phyloP scores from a whole-genome alignment of 495 filamentous ascomycete species.

The Durotheca rogersii region DNA sequence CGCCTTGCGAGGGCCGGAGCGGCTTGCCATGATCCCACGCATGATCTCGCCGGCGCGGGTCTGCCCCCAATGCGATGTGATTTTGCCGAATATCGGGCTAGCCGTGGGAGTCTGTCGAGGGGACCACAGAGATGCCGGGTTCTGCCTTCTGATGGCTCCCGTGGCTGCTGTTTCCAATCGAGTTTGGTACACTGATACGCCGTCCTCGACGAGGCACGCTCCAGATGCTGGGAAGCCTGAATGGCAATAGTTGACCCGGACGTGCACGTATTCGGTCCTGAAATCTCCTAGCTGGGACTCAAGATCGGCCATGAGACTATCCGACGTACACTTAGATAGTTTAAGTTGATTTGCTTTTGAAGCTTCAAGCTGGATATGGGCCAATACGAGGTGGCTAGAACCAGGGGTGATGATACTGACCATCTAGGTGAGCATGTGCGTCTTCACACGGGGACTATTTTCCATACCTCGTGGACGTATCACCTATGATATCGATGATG shows the following conservation, averaged over 20 bases:
- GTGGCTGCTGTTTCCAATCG: constrained; percentile 45
- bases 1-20: background rate
- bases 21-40: constrained; percentile 33
- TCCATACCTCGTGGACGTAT: constrained; percentile 20
- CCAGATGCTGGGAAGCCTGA: constrained; percentile 45
- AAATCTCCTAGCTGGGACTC: constrained; percentile 49
- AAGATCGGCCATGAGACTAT: constrained; percentile 53
- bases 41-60: constrained; percentile 43
- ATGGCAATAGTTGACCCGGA: constrained; percentile 49
- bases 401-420: constrained; percentile 40
- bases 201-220: constrained; percentile 10
- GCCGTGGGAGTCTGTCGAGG: constrained; percentile 28
- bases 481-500: constrained; percentile 42
- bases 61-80: constrained; percentile 46
- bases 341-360: constrained; percentile 7
- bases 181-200: constrained; percentile 35
- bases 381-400: constrained; percentile 43
- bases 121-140: constrained; percentile 42
- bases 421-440: constrained; percentile 4
- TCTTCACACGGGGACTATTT: background rate
- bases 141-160: constrained; percentile 45
- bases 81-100: constrained; percentile 45
- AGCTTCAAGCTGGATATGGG: constrained; percentile 34
- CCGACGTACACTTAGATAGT: constrained; percentile 39
- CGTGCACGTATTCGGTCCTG: constrained; percentile 44